Conservation (phyloP, 2,329 filamentous ascomycete species). For the Aspergillus costaricaensis region DNA sequence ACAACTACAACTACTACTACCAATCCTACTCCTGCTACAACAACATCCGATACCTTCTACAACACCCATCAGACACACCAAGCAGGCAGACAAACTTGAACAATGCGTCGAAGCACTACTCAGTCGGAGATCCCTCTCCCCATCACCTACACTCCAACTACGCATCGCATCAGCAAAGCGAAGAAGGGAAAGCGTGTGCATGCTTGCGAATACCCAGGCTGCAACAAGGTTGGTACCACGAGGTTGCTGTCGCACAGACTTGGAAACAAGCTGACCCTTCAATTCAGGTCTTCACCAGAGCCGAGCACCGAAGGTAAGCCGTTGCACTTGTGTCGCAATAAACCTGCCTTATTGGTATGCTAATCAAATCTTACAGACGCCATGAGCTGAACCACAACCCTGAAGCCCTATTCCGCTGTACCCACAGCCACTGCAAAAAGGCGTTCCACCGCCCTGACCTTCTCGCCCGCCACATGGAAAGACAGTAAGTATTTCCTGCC, state of each 20-base stretch:
- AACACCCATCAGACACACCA: constrained; percentile 20
- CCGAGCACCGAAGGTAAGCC: constrained; percentile 48
- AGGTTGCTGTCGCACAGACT: not conserved
- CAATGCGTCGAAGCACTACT: constrained; percentile 33
- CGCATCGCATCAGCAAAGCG: constrained; percentile 53
- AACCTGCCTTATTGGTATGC: not conserved
- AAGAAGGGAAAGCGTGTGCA: constrained; percentile 56
- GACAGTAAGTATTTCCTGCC: constrained; percentile 46
- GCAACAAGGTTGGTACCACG: constrained; percentile 45
- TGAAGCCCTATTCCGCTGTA: constrained; percentile 48
- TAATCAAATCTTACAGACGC: constrained; percentile 34
- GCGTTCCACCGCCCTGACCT: constrained; percentile 52
- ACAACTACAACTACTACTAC: not conserved
- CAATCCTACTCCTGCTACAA: constrained; percentile 13
- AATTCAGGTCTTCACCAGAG: constrained; percentile 51
- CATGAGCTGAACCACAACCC: constrained; percentile 55
- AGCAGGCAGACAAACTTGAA: constrained; percentile 23
- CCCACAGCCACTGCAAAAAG: constrained; percentile 48
- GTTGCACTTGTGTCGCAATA: not conserved
- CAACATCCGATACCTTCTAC: constrained; percentile 10
- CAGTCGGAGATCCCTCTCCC: constrained; percentile 35
- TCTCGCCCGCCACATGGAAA: constrained; percentile 51
- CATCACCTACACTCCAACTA: constrained; percentile 52
- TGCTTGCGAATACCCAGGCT: constrained; percentile 50
- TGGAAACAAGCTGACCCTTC: constrained; percentile 15